A percentile compares a stretch with the other conserved stretches of the same genome.
phyloP scores from a whole-genome alignment of 1,284 basidiomycete genomes.

The Calocybe gambosa region DNA sequence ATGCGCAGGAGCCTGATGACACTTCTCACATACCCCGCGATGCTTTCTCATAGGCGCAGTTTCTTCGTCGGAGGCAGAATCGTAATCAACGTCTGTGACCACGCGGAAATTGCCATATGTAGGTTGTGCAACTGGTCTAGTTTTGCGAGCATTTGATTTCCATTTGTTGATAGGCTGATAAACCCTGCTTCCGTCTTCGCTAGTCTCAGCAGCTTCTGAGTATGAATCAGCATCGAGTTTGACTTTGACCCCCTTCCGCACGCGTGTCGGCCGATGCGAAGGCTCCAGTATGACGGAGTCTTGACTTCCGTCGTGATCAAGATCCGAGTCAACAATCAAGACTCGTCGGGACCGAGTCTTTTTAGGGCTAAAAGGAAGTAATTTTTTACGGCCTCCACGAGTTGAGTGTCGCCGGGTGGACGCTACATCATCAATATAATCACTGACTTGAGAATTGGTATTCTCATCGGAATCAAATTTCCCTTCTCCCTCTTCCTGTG shows the following conservation, averaged over 20 bases:
- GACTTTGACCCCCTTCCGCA: conserved; percentile 29
- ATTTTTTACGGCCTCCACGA: conserved; percentile 23
- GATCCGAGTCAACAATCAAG: conserved; percentile 24
- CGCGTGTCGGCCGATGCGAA: conserved; percentile 33
- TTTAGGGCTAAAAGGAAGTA: conserved; percentile 56
- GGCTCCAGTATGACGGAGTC: conserved; percentile 22
- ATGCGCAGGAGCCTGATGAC: conserved; percentile 55
- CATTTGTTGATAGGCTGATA: no score
- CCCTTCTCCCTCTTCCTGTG: no score
- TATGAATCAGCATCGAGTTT: conserved; percentile 25
- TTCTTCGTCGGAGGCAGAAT: conserved; percentile 53
- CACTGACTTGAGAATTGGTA: conserved; percentile 19
- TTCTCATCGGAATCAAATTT: conserved; percentile 22
- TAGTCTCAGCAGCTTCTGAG: conserved; percentile 22
- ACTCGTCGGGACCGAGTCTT: conserved; percentile 43
- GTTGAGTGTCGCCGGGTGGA: conserved; percentile 22
- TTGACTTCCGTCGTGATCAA: conserved; percentile 33
- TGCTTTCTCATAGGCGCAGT: conserved; percentile 51
- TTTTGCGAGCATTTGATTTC: conserved; percentile 31
- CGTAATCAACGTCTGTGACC: conserved; percentile 50
- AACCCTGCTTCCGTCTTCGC: conserved; percentile 20
- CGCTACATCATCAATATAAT: conserved; percentile 22
- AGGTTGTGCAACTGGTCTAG: conserved; percentile 35
- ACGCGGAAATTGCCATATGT: conserved; percentile 63
- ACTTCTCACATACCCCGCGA: conserved; percentile 65